A percentile compares a stretch with the other conserved stretches of the same genome.
These are phyloP conservation scores for Closterium sp. DNA, from an alignment of 139 green algal species.

Conservation along the genomic window DNA sequence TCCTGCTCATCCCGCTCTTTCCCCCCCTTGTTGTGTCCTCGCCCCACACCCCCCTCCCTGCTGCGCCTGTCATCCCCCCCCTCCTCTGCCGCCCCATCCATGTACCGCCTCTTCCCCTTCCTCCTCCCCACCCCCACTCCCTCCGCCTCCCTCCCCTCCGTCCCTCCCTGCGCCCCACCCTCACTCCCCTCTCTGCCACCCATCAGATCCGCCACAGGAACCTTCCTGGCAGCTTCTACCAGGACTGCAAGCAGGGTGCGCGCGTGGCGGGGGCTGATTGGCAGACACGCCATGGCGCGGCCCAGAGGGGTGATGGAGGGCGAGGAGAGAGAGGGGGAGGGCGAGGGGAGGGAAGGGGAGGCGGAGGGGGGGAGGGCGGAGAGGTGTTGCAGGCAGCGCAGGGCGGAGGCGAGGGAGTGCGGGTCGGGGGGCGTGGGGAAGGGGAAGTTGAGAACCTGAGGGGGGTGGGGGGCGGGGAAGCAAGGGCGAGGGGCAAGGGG, in stretches of 20 bases:
- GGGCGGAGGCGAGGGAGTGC: slow-evolving; percentile 11
- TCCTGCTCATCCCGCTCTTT: not conserved
- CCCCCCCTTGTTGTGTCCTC: not conserved
- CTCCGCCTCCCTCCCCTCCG: not conserved
- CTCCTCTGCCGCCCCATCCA: not conserved
- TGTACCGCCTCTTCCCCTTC: not conserved
- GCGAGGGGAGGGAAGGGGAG: not conserved
- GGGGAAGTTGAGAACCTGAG: slow-evolving; percentile 79
- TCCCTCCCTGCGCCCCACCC: not conserved
- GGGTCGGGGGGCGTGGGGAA: slow-evolving; percentile 82
- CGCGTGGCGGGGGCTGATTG: slow-evolving; percentile 82
- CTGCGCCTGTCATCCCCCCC: no score
- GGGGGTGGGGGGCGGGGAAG: not conserved
- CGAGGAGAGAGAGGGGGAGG: not conserved
- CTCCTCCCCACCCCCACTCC: not conserved
- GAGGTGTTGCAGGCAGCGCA: slow-evolving; percentile 26
- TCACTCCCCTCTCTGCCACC: not conserved
- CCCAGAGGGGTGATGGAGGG: slow-evolving; percentile 32
- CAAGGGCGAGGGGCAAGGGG: not conserved
- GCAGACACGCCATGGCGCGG: slow-evolving; percentile 78
- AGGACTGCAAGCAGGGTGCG: slow-evolving; percentile 81
- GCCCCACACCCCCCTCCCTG: not conserved
- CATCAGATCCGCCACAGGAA: not conserved
- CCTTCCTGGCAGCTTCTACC: not conserved
- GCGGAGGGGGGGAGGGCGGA: slow-evolving; percentile 22